Evolutionary conservation across 2,329 filamentous ascomycete species (phyloP), one percentile per base, ranked within the genome.

Genomic region (Trichoderma sp.): DNA sequence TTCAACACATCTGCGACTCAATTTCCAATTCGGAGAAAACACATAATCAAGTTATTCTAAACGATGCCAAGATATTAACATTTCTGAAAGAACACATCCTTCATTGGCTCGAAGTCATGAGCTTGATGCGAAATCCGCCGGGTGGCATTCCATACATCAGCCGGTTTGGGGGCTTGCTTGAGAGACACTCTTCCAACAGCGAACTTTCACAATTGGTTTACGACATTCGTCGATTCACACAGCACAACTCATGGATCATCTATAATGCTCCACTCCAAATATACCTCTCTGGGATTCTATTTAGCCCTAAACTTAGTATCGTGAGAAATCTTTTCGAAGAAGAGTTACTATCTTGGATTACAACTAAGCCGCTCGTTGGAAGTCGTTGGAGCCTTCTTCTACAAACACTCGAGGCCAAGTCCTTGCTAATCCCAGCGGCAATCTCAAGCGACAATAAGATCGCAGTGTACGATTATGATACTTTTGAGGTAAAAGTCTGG

Each of bases 171-270:
- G 26, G 32, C 50, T 71, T 74, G 28, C 23, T 71, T 13, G 28
- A 28, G 20, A 71, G 11, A n/a, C 9, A 39, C 17, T 3, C 3
- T 2, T 20, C 13, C 1, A 58, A 58, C 26, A 39, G 13, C 17
- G 55, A 55, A 6, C 32, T 71, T 13, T 28, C 34, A 15, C 26
- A 9, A 1, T 75, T 78, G 12, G 17, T 79, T 63, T 76, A 68
- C 36, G 79, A 83, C 63, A 23, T 61, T 13, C 11, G 36, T 7
- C 34, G 61, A 12, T 47, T 63, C 12, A 47, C 28, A 15, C 34
- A 47, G 6, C n/a, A 63, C 8, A 15, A 63, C 3, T 15, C 23
- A 3, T 8, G n/a, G 8, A 47, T 47, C 1, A 47, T 63, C 3
- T 26, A 63, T 17, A 30, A 9, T 63, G 23, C 20, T 1, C 61